Evolutionary conservation across 306 rosid genomes (phyloP), one percentile per base, ranked within the genome.

Genomic region (Gillenia trifoliata): DNA sequence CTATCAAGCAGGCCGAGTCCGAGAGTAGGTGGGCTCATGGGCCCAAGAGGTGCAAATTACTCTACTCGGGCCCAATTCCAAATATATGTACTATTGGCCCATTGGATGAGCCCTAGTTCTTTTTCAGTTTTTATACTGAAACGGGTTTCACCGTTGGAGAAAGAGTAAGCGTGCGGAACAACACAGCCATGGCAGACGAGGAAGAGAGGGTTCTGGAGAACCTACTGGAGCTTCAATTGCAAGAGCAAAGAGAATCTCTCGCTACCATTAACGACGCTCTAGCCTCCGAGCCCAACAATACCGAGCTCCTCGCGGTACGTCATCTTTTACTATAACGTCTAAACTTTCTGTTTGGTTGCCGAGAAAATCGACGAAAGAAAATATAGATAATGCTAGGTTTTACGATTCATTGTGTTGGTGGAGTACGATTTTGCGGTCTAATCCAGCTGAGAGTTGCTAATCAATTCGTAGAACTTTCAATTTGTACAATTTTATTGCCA

Each of bases 161-260:
- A 26, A 59, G 66, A 15, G 34, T 61, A 0, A 16, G 22, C 66
- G 66, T 61, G 25, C 4, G 26, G 45, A 38, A 0, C 41, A 33
- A 26, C 13, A 19, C 34, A 23, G 56, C 75, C 62, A 80, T 94
- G 98, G 96, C 83, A 36, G 82, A 84, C 88, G 96, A 83, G 72
- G 97, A 94, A 72, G 97, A 91, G 95, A 91, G 91, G 82, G 81
- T 85, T 90, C 92, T 94, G 33, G 98, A 94, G 89, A 75, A 79
- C 29, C 91, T 90, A 69, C 80, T 94, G 1, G 98, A 94, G 78
- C 73, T 84, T 82, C 98, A 94, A 85, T 83, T 94, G 88, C 83
- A 82, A 0, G 98, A 94, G 74, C 98, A 94, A 79, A 86, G 80
- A 72, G 97, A 86, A 72, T 90, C 98, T 20, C 88, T 94, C 26